Evolutionary conservation across 169 alveolate species (phyloP).

Genomic region (Cryptosporidium viatorum): DNA sequence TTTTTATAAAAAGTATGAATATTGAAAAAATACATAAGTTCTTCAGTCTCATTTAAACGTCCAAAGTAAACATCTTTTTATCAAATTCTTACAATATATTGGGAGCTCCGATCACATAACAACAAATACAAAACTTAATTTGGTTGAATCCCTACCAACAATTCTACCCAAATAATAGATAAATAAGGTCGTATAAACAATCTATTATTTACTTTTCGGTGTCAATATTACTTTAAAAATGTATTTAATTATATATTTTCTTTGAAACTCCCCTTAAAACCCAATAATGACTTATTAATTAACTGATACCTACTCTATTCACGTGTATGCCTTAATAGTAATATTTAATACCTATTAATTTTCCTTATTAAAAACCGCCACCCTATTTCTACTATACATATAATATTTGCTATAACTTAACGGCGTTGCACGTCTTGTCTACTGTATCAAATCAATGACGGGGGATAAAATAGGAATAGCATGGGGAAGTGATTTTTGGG

Average conservation of each 20-base stretch:
- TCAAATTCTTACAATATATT: not conserved
- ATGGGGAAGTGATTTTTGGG: not conserved
- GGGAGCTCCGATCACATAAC: not conserved
- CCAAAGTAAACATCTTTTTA: slow-evolving; percentile 11
- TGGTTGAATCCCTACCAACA: not conserved
- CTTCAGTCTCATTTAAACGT: not conserved
- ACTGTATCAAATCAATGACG: not conserved
- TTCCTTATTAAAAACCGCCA: not conserved
- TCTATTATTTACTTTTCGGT: not conserved
- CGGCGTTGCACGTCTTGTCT: not conserved
- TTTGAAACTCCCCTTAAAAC: not conserved
- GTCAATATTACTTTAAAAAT: not conserved
- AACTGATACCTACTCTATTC: too few relatives aligned
- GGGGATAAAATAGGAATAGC: not conserved
- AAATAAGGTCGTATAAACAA: too few relatives aligned
- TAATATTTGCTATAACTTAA: not conserved
- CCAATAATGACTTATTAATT: not conserved
- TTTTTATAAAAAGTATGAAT: not conserved
- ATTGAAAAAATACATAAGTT: not conserved
- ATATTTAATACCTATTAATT: too few relatives aligned
- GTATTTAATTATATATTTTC: not conserved
- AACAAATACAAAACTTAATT: not conserved
- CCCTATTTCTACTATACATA: too few relatives aligned
- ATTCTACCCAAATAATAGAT: not conserved
- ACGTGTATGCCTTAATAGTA: too few relatives aligned